Conservation (phyloP, 1,284 basidiomycete genomes). For the Sporisorium exsertum region DNA sequence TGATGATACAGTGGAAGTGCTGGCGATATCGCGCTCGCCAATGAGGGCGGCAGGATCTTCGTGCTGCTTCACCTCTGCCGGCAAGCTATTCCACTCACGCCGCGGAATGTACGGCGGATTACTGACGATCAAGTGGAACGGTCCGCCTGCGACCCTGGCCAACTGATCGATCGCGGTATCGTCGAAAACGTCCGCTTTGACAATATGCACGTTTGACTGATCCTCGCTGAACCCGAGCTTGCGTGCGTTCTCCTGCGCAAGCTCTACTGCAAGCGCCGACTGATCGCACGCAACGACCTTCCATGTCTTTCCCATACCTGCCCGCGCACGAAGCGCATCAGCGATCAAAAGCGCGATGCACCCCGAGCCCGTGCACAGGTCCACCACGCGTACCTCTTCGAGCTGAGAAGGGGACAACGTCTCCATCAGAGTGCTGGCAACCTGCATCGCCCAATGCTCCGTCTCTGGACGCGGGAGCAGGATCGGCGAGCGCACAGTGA, state of each 20-base stretch:
- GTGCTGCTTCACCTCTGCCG: slow-evolving; percentile 23
- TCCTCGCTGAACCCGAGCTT: slow-evolving; percentile 14
- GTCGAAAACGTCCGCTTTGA: slow-evolving; percentile 35
- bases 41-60: slow-evolving; percentile 45
- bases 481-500: slow-evolving; percentile 29
- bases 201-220: slow-evolving; percentile 13
- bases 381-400: slow-evolving; percentile 12
- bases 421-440: slow-evolving; percentile 2
- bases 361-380: slow-evolving; percentile 41
- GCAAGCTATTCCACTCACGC: slow-evolving; percentile 25
- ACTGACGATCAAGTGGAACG: slow-evolving; percentile 37
- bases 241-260: slow-evolving; percentile 37
- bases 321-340: slow-evolving; percentile 16
- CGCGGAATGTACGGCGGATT: slow-evolving; percentile 50
- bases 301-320: slow-evolving; percentile 12
- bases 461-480: slow-evolving; percentile 44
- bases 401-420: background rate
- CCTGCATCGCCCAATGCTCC: slow-evolving; percentile 37
- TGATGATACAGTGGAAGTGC: background rate
- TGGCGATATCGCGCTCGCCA: slow-evolving; percentile 23
- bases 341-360: slow-evolving; percentile 43
- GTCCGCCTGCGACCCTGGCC: slow-evolving; percentile 9
- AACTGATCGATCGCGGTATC: slow-evolving; percentile 24
- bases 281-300: slow-evolving; percentile 37
- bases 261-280: slow-evolving; percentile 21